Evolutionary conservation across 192 early-diverging fungal species (phyloP).

Genomic region (Coemansia sp.): DNA sequence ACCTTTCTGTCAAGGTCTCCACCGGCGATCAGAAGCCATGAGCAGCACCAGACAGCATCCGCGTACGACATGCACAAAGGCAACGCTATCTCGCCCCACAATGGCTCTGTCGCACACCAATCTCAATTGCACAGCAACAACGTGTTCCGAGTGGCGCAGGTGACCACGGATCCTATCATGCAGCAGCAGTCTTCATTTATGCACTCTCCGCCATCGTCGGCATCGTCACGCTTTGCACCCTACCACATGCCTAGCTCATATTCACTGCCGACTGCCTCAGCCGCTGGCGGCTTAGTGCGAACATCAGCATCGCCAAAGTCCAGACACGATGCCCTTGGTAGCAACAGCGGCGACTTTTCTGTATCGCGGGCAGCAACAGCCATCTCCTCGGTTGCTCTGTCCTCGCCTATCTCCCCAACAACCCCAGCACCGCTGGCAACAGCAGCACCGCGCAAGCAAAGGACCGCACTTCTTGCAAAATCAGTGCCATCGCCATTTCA

Average conservation of each 20-base stretch:
- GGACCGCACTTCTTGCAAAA: constrained; percentile 1
- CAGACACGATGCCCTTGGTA: constrained; percentile 14
- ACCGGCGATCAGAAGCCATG: constrained; percentile 4
- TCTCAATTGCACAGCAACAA: constrained; percentile 21
- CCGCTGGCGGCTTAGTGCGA: not conserved
- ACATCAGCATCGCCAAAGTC: constrained; percentile 7
- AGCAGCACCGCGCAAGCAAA: constrained; percentile 4
- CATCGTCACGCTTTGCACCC: constrained; percentile 43
- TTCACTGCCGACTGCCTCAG: constrained; percentile 8
- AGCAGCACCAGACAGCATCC: constrained; percentile 5
- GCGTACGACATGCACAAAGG: constrained; percentile 12
- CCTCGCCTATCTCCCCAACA: constrained; percentile 8
- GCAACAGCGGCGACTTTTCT: constrained; percentile 20
- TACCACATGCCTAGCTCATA: constrained; percentile 44
- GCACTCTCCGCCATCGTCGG: constrained; percentile 37
- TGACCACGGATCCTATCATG: constrained; percentile 26
- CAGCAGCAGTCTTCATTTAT: constrained; percentile 41
- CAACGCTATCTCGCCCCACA: constrained; percentile 15
- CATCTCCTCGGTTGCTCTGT: constrained; percentile 8
- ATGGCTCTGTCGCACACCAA: constrained; percentile 9
- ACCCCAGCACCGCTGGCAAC: not conserved
- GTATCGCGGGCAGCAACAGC: constrained; percentile 10
- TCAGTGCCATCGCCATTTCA: not conserved
- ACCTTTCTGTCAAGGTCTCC: constrained; percentile 1
- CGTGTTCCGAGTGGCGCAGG: constrained; percentile 43